A percentile compares a stretch with the other conserved stretches of the same genome.
phyloP scores from a whole-genome alignment of 306 rosid species.

The Oemleria cerasiformis region DNA sequence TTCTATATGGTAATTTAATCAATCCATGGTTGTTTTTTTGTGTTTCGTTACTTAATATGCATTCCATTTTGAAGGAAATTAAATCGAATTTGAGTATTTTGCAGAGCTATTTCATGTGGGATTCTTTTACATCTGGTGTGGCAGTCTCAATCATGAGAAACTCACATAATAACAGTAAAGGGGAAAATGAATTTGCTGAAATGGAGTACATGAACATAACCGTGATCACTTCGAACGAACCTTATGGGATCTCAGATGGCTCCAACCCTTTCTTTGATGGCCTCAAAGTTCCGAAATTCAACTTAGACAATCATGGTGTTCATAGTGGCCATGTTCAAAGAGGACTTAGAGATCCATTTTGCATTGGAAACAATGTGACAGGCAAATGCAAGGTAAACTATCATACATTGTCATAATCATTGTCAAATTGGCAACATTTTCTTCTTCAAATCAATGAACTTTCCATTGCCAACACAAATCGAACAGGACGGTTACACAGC shows the following conservation, averaged over 20 bases:
- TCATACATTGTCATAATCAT: neutral
- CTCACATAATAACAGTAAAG: slow-evolving; percentile 34
- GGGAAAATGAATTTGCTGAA: slow-evolving; percentile 81
- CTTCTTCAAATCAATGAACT: neutral
- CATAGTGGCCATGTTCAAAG: slow-evolving; percentile 86
- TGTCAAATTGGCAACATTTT: neutral
- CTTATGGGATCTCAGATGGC: slow-evolving; percentile 75
- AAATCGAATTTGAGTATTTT: slow-evolving; percentile 16
- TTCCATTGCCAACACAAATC: slow-evolving; percentile 20
- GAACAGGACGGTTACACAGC: slow-evolving; percentile 84
- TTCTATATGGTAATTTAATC: slow-evolving; percentile 52
- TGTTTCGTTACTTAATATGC: neutral
- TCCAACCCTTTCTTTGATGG: slow-evolving; percentile 79
- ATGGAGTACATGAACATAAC: slow-evolving; percentile 87
- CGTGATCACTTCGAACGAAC: slow-evolving; percentile 78
- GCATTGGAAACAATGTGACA: slow-evolving; percentile 61
- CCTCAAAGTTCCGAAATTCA: slow-evolving; percentile 55
- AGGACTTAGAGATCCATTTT: slow-evolving; percentile 80
- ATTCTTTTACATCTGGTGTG: slow-evolving; percentile 73
- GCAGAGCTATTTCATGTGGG: slow-evolving; percentile 97
- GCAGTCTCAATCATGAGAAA: slow-evolving; percentile 80
- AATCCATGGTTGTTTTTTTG: neutral
- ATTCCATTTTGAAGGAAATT: slow-evolving; percentile 11
- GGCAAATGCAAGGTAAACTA: slow-evolving; percentile 72
- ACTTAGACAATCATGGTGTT: slow-evolving; percentile 58